Evolutionary conservation across 208 protist genomes (phyloP), one percentile per base, ranked within the genome.

Genomic region (Leishmania major): DNA sequence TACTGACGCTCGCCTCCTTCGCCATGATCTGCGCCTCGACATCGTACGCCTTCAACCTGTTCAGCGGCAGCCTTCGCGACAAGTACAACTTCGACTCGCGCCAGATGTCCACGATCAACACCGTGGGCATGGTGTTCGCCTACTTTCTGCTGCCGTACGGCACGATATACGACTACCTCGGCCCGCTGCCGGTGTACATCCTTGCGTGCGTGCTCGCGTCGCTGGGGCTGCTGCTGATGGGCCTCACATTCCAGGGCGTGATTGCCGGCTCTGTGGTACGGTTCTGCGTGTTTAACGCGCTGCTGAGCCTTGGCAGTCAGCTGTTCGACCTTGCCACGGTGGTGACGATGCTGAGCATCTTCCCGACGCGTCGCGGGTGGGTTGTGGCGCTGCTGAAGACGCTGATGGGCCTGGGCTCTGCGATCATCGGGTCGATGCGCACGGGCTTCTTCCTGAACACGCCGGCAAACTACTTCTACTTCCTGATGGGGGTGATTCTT

Each of bases 371-470:
- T 19, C 62, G 77, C 13, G 92, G 90, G n/a, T 80, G 79, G 75
- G 92, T 93, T 17, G 75, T 92, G 2, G 92, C 90, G 25, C 64
- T 96, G 35, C 84, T 93, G 67, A 96, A 96, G 82, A 92, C 89
- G n/a, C 75, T 93, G 76, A 89, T 86, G 70, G 92, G 92, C 15
- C 88, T 96, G 31, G 92, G 91, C 59, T 88, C 84, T 28, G 90
- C 90, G 28, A 88, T 96, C 77, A 43, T 93, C 31, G 92, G 83
- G 8, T 84, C 85, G 10, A 86, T 94, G 64, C 75, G 88, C 55
- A 75, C 88, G 25, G 92, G 84, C n/a, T 94, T 93, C 84, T 95
- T 95, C 75, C 3, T 25, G 31, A 78, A 70, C 10, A 53, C 77
- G 35, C 72, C 80, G 6, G 69, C 64, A 11, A 57, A 82, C 76